Evolutionary conservation across 2,329 filamentous ascomycete species (phyloP), one percentile per base, ranked within the genome.

Genomic region (Penicillium sp.): DNA sequence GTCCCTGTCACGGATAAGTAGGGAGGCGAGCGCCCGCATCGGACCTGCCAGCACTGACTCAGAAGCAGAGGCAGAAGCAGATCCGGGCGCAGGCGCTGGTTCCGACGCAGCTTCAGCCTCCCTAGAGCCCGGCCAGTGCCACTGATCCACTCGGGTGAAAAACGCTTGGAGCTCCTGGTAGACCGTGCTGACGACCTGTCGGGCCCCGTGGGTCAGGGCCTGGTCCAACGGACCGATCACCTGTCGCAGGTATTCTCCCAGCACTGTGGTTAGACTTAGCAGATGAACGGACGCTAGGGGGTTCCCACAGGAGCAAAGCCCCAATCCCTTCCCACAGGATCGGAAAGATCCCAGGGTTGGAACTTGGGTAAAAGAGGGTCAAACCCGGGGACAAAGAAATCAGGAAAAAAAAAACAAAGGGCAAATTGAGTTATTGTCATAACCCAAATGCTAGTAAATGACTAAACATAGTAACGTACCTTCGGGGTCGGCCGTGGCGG

Each of bases 91-190:
- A 3, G 7, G 31, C 31, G 7, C 31, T 31, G 31, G 31, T 31
- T 31, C 31, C 31, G 31, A 31, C 31, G 31, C 31, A 31, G 31
- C 31, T 31, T 31, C 31, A 47, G 52, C 41, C 39, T 25, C 52
- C 31, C 31, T 25, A 25, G 17, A 31, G 42, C 28, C 39, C 17
- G 52, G 35, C 65, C 67, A 67, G 49, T 67, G 63, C 65, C 67
- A 67, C 50, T 67, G 63, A 57, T 66, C 63, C 55, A 78, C 60
- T 58, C 69, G 71, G 20, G 55, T 62, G 57, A 76, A 76, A 25
- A 75, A 63, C 49, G 61, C 64, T 61, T 70, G 69, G 57, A 78
- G 65, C 55, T 76, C 72, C 14, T 69, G 67, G 63, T 76, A 79
- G 50, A 73, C 63, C 41, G 69, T 70, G 55, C 67, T 65, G 60